Percentiles rank a stretch among this genome's conserved stretches.
phyloP scores from a whole-genome alignment of 1,139 yeast genomes.

The Lodderomyces parapsilosis region DNA sequence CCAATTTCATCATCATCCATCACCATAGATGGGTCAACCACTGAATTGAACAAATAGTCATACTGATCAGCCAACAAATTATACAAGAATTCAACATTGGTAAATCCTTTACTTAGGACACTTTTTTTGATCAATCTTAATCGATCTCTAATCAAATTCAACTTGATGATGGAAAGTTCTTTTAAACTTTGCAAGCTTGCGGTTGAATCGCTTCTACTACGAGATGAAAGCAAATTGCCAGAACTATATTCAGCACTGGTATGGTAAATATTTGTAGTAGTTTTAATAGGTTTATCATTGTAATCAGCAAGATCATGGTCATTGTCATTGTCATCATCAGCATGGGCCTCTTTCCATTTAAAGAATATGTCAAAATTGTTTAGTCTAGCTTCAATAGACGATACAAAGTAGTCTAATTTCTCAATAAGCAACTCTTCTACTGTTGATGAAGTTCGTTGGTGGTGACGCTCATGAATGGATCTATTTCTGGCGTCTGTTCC shows the following conservation, averaged over 20 bases:
- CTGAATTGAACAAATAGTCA: constrained; percentile 31
- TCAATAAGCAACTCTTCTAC: constrained; percentile 52
- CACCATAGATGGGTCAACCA: constrained; percentile 14
- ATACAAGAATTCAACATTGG: constrained; percentile 48
- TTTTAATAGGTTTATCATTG: background rate
- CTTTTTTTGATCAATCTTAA: constrained; percentile 41
- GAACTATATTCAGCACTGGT: background rate
- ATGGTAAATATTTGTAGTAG: background rate
- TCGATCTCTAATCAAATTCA: constrained; percentile 43
- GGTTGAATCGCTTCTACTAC: constrained; percentile 23
- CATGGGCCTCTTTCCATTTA: constrained; percentile 19
- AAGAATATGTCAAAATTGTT: constrained; percentile 54
- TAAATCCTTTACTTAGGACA: constrained; percentile 41
- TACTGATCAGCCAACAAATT: constrained; percentile 56
- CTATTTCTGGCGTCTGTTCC: background rate
- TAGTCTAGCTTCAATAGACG: constrained; percentile 53
- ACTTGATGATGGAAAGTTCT: constrained; percentile 32
- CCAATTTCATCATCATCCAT: too few species aligned
- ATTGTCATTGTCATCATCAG: constrained; percentile 6
- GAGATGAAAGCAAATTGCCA: background rate
- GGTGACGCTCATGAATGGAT: background rate
- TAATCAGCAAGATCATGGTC: too few species aligned
- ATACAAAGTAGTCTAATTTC: constrained; percentile 50
- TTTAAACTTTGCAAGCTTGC: constrained; percentile 32
- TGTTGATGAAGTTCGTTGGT: background rate